A percentile compares a stretch with the other conserved stretches of the same genome.
Evolutionary conservation across 2,329 filamentous ascomycete genomes (phyloP).

Genomic region (Orbilia javanica): DNA sequence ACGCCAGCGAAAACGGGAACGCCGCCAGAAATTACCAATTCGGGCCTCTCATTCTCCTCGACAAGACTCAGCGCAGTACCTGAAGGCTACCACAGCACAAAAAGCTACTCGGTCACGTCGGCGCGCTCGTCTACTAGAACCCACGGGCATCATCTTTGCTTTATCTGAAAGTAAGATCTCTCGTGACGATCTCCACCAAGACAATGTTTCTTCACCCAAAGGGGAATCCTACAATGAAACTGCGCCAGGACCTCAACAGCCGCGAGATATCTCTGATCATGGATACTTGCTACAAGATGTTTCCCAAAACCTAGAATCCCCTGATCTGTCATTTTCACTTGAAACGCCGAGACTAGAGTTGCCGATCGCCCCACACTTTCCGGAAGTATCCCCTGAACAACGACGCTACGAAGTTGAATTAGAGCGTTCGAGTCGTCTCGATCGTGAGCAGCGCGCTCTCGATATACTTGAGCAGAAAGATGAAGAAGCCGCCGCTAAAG

Average conservation of each 20-base stretch:
- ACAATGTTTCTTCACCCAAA: not conserved
- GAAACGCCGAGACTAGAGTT: not conserved
- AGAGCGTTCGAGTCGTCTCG: conserved; percentile 30
- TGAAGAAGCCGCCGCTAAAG: conserved; percentile 41
- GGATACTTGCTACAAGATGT: not conserved
- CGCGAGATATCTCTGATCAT: not conserved
- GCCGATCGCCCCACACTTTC: not conserved
- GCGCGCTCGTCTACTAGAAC: not conserved
- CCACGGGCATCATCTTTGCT: not conserved
- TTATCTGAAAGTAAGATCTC: not conserved
- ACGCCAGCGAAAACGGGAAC: conserved; percentile 7
- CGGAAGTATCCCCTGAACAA: conserved; percentile 39
- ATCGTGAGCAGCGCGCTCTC: conserved; percentile 41
- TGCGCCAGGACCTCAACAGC: not conserved
- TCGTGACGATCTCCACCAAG: not conserved
- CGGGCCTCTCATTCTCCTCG: conserved; percentile 1
- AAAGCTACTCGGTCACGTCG: not conserved
- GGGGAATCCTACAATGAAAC: not conserved
- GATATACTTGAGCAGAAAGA: conserved; percentile 46
- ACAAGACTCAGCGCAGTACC: not conserved
- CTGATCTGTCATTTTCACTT: not conserved
- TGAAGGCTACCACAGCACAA: not conserved
- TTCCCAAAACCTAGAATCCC: not conserved
- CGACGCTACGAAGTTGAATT: conserved; percentile 53
- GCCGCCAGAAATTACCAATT: not conserved